Base-by-base conservation (phyloP, 208 protist species). In the Trypanosoma scelopori region DNA sequence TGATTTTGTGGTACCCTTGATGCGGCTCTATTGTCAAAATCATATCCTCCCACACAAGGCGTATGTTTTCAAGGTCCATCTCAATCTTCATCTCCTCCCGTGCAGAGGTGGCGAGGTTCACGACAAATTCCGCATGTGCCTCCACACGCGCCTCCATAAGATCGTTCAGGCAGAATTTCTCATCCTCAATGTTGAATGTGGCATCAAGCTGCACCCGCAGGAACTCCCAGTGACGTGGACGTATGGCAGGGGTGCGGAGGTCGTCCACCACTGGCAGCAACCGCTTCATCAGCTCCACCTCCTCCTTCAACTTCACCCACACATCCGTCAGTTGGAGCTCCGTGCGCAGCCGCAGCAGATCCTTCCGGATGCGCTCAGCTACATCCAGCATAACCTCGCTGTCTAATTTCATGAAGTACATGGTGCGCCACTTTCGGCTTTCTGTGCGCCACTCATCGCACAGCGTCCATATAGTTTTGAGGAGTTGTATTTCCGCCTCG, bases 191-290 rank as follows among this genome's bases (percentile, higher is more conserved):
- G 69, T 98, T 92, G 70, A 99, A 98, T 22, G 65, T 76, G 16
- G 84, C 81, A 61, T 94, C 89, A 23, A 98, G 83, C 66, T 98
- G 91, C 48, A 97, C 69, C 78, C 93, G 95, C 9, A 98, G 78
- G 64, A 93, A 74, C 58, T 92, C 77, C 97, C 97, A 98, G 64
- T 98, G 97, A 23, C 97, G 85, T 35, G 75, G 77, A 7, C 96
- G 87, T 30, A 98, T 96, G 7, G 96, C 96, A 15, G 78, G 80
- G 28, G 97, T 98, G 56, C 93, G 93, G n/a, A 99, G 79, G 61
- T 99, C 96, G 53, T 93, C 82, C 48, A 99, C 95, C 47, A 99
- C 92, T 23, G 98, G 97, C 73, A 99, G 81, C 5, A 96, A 85
- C 62, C 88, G 88, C 74, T 96, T 95, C 69, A 99, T 97, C 50